A percentile compares a stretch with the other conserved stretches of the same genome.
Conservation (phyloP, 108 stramenopile species). For the Nannochloropsis granulata region DNA sequence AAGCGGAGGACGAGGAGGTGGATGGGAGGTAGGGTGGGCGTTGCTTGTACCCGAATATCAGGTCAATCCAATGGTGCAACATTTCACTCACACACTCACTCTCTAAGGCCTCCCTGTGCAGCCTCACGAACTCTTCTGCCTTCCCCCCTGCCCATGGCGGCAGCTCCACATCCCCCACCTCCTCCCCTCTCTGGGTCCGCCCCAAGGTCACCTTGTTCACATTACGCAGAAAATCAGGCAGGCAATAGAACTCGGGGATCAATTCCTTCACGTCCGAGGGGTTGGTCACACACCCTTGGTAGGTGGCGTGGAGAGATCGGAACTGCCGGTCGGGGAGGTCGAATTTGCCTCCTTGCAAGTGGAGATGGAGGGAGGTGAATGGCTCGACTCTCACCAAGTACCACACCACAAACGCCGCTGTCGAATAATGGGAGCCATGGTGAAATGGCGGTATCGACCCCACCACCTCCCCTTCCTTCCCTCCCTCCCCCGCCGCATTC, state of each 20-base stretch:
- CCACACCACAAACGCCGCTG: conserved; percentile 49
- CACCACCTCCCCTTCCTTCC: neutral
- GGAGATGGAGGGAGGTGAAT: conserved; percentile 75
- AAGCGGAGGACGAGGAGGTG: neutral
- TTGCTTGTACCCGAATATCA: conserved; percentile 91
- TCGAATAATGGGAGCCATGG: conserved; percentile 89
- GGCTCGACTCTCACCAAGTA: conserved; percentile 69
- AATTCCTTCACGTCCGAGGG: conserved; percentile 54
- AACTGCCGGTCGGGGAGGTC: conserved; percentile 89
- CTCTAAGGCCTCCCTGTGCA: conserved; percentile 56
- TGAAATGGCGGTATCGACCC: conserved; percentile 71
- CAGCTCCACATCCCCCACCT: conserved; percentile 61
- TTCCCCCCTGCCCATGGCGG: conserved; percentile 85
- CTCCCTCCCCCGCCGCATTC: too few species aligned
- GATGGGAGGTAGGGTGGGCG: conserved; percentile 4
- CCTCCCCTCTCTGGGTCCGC: neutral
- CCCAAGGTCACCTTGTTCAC: neutral
- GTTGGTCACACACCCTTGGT: conserved; percentile 19
- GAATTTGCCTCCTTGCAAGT: conserved; percentile 74
- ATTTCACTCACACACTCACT: conserved; percentile 64
- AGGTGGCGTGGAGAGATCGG: conserved; percentile 14
- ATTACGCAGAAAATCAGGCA: neutral
- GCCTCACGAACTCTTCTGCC: conserved; percentile 68
- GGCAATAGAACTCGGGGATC: conserved; percentile 70
- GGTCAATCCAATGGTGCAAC: conserved; percentile 84